These are phyloP conservation scores for Ceratobasidium sp. DNA, from an alignment of 1,284 basidiomycete species.

Conservation along the genomic window DNA sequence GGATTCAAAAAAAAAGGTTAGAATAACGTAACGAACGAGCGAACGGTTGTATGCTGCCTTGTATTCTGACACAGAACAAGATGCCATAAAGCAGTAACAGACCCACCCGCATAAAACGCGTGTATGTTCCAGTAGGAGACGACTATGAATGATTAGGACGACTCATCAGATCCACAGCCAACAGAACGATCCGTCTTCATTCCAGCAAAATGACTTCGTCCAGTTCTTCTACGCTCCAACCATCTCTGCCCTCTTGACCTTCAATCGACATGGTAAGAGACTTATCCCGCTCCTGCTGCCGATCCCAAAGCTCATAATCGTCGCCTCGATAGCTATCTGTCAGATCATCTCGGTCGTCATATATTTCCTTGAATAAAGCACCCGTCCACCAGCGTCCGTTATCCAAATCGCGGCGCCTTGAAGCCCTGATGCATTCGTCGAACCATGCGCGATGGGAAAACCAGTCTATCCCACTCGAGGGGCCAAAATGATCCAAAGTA, in stretches of 20 bases:
- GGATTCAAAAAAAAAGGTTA: too few relatives aligned
- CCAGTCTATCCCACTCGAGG: background rate
- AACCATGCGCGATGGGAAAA: background rate
- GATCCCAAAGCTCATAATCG: background rate
- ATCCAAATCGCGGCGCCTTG: background rate
- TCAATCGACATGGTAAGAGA: background rate
- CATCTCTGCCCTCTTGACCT: background rate
- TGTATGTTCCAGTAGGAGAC: too few relatives aligned
- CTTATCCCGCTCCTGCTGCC: background rate
- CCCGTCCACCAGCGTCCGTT: background rate
- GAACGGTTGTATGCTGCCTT: too few relatives aligned
- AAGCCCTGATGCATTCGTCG: background rate
- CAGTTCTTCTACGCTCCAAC: background rate
- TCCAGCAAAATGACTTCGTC: background rate
- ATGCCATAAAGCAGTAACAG: too few relatives aligned
- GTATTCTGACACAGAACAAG: too few relatives aligned
- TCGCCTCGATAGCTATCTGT: background rate
- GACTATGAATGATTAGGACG: too few relatives aligned
- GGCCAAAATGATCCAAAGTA: background rate
- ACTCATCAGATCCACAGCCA: too few relatives aligned
- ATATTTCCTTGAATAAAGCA: background rate
- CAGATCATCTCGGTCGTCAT: background rate
- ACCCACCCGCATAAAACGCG: too few relatives aligned
- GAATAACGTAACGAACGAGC: too few relatives aligned
- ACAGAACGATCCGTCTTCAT: too few relatives aligned